Percentiles rank a stretch among this genome's conserved stretches.
These are phyloP conservation scores for Paraconiothyrium brasiliense DNA, from an alignment of 2,329 filamentous ascomycete species.

Conservation along the genomic window DNA sequence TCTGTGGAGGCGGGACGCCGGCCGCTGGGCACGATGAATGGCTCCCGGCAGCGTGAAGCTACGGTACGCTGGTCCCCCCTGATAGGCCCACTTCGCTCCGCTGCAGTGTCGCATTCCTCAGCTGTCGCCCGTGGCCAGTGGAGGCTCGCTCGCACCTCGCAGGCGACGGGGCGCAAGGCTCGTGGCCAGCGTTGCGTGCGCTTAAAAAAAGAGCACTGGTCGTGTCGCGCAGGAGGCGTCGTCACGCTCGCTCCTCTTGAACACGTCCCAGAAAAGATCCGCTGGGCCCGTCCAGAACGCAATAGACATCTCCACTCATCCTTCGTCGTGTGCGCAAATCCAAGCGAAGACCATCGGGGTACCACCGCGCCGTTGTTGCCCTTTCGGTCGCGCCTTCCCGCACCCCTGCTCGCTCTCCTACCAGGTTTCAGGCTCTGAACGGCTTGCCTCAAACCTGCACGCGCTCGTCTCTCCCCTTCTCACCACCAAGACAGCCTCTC, in stretches of 20 bases:
- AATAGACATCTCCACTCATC: constrained; percentile 18
- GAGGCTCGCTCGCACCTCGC: constrained; percentile 14
- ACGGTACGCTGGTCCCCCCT: constrained; percentile 14
- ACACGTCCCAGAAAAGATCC: constrained; percentile 19
- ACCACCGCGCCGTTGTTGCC: constrained; percentile 27
- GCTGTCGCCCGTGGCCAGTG: constrained; percentile 27
- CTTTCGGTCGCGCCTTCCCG: constrained; percentile 37
- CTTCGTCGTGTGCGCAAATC: constrained; percentile 28
- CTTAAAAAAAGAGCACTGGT: constrained; percentile 13
- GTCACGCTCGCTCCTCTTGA: constrained; percentile 10
- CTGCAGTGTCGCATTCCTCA: constrained; percentile 33
- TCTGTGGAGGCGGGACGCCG: constrained; percentile 8
- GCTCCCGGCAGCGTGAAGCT: constrained; percentile 11
- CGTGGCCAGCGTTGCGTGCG: constrained; percentile 19
- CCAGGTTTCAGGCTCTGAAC: constrained; percentile 37
- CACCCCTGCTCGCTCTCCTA: constrained; percentile 26
- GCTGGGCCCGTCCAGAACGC: constrained; percentile 32
- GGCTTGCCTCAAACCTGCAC: constrained; percentile 37
- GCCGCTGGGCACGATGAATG: constrained; percentile 8
- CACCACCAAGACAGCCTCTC: constrained; percentile 41
- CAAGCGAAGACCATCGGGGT: constrained; percentile 24
- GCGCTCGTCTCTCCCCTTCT: constrained; percentile 30
- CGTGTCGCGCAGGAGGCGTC: constrained; percentile 7
- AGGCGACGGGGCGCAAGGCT: constrained; percentile 23
- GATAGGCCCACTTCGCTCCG: constrained; percentile 12